Base-by-base conservation (phyloP, 208 protist genomes). In the Trypanosoma platydactyli region DNA sequence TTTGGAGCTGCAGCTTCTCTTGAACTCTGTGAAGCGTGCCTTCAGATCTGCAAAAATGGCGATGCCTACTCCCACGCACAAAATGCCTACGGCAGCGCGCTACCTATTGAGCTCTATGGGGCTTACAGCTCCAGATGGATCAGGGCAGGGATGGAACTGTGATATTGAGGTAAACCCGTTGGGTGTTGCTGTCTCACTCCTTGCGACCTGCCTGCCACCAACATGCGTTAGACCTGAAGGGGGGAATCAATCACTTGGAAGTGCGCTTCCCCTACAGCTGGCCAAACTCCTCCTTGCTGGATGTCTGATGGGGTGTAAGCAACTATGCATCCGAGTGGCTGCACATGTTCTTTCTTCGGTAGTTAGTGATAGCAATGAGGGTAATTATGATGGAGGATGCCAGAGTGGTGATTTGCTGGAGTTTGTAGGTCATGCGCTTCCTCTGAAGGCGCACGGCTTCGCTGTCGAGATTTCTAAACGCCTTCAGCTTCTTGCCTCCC, bases 241-340 rank as follows among this genome's bases (percentile, higher is more conserved):
- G 41, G 29, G 1, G 18, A 16, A 13, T 44, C 22, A 27, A n/a
- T 33, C 33, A 5, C 29, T 42, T 22, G 53, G 41, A 46, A 48
- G 53, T 50, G 56, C 55, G 30, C 61, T 94, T 5, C 79, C 78
- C 12, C 53, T 94, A 70, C 83, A 94, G 66, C 72, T 94, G 13
- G 75, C 71, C 18, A 89, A 89, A 70, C 67, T 94, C 18, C 71
- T 94, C n/a, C 68, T 88, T 25, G 80, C 77, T 29, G 86, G 86
- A 2, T 67, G 74, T 15, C 46, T 89, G 58, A 61, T 83, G 13
- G 64, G 77, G 29, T 89, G 81, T 53, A 42, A 50, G 41, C 11
- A 50, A 13, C 51, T 56, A 11, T 67, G 24, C 45, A 50, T 69
- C 40, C 70, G 65, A 33, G 55, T 74, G n/a, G 58, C 40, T 51